Evolutionary conservation across 75 land plant species (phyloP), one percentile per base, ranked within the genome.

Genomic region (Pseudotsuga menziesii): DNA sequence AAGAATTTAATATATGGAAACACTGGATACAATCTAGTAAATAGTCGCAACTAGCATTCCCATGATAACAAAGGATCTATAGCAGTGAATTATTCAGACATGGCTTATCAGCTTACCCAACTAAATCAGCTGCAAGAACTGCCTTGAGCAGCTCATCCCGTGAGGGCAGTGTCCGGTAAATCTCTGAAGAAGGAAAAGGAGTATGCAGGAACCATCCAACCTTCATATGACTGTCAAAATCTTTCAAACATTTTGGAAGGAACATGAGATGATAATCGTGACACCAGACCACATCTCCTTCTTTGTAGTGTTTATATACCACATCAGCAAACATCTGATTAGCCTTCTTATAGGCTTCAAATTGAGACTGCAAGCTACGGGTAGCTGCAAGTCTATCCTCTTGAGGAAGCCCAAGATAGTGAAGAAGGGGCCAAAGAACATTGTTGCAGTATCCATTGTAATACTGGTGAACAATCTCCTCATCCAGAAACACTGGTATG

Each of bases 401-500:
- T 76, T 87, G 89, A 66, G 86, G 88, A 56, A 85, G 78, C 69
- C 89, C 89, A 23, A 87, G 89, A 73, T 87, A 87, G 80, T 87
- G 89, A 71, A 87, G 86, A 41, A 87, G 89, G 36, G 89, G 89
- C 89, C 89, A 87, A 7, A 87, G 83, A 56, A 87, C 88, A 76
- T 87, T 87, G 88, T 87, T 87, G 88, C 88, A 86, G 72, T 86
- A 86, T 57, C 88, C 88, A 85, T 86, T 86, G 73, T 86, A 86
- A 74, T 86, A 86, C 36, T 86, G 88, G 66, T 86, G 89, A 55
- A 86, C 88, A 27, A 83, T 86, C 15, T 80, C 88, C 80, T 87
- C 88, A 60, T 87, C 89, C 23, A 87, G 80, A 58, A 87, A 87
- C n/a, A 87, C 89, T 14, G 87, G 87, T 59, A 87, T 82, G 74